Evolutionary conservation across 345 rosid genomes (phyloP).

Genomic region (Salix exigua): DNA sequence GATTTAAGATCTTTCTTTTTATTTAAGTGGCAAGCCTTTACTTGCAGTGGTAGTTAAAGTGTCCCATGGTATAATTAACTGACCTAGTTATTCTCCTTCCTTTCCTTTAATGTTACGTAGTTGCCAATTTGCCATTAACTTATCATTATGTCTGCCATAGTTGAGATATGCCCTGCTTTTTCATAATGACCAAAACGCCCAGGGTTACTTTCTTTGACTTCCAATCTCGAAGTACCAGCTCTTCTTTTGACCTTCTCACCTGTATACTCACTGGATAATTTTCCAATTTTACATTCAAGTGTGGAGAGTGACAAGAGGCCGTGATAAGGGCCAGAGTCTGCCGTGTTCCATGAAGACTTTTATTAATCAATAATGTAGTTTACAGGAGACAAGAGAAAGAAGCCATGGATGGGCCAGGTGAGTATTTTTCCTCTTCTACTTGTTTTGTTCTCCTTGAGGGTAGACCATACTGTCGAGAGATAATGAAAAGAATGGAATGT

Average conservation of each 20-base stretch:
- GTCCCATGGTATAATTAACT: not conserved
- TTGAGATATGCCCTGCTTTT: not conserved
- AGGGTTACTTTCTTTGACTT: not conserved
- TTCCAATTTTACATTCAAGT: not conserved
- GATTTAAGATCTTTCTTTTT: not conserved
- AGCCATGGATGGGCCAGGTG: conserved; percentile 32
- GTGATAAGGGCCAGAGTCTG: conserved; percentile 7
- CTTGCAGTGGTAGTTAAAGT: not conserved
- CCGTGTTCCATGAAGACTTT: not conserved
- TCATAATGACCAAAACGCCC: not conserved
- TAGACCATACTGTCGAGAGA: conserved; percentile 1
- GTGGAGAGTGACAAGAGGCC: conserved; percentile 18
- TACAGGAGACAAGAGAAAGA: conserved; percentile 38
- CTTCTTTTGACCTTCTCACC: not conserved
- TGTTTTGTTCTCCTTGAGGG: conserved; percentile 26
- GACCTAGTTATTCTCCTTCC: too few species aligned
- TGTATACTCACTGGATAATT: not conserved
- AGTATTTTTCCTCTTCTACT: conserved; percentile 5
- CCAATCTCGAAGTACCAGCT: not conserved
- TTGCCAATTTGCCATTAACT: not conserved
- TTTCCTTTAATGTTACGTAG: not conserved
- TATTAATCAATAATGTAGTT: conserved; percentile 8
- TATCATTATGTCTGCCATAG: not conserved
- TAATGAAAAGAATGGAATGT: conserved; percentile 30
- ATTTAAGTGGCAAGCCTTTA: not conserved